Evolutionary conservation across 306 rosid species (phyloP), one percentile per base, ranked within the genome.

Genomic region (Citrullus mucosospermus): DNA sequence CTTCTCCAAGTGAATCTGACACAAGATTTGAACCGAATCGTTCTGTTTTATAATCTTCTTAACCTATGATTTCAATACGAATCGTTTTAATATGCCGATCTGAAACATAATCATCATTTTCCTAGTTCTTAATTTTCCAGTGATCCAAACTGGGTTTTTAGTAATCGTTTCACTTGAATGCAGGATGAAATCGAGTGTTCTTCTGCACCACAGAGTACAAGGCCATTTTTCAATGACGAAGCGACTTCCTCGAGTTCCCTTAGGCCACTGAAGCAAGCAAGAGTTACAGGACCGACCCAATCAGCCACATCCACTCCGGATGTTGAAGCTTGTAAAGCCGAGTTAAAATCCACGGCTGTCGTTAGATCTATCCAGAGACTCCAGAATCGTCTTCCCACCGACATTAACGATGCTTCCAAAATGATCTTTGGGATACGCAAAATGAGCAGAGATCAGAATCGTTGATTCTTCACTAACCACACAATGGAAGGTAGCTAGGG

Each of bases 381-480:
- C 17, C 78, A 61, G 69, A 80, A 76, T 30, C 83, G 69, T 28
- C 75, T 18, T 3, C 63, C 59, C 74, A 5, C 28, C 25, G 78
- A 62, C 65, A 76, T 17, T 2, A 68, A 77, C 12, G 56, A 66
- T 30, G 83, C 85, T 3, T 63, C 91, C 55, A 82, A 79, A 17
- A 55, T 83, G 41, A 71, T 88, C 10, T 78, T 80, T 6, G 82
- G 85, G 55, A 85, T 85, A 59, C 60, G 84, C 66, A 85, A 79
- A 56, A 83, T 83, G 14, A 75, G 85, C 76, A 78, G 87, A 78
- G 86, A 86, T 78, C 79, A 75, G 69, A 80, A 10, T 54, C 63
- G 68, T 18, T 38, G 39, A 72, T 55, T 41, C 50, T 58, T 81
- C 38, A 41, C 78, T 83, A 69, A 80, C 76, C 54, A 68, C 56